phyloP scores from a whole-genome alignment of 176 grass and related monocot species.

The Juncus effusus region DNA sequence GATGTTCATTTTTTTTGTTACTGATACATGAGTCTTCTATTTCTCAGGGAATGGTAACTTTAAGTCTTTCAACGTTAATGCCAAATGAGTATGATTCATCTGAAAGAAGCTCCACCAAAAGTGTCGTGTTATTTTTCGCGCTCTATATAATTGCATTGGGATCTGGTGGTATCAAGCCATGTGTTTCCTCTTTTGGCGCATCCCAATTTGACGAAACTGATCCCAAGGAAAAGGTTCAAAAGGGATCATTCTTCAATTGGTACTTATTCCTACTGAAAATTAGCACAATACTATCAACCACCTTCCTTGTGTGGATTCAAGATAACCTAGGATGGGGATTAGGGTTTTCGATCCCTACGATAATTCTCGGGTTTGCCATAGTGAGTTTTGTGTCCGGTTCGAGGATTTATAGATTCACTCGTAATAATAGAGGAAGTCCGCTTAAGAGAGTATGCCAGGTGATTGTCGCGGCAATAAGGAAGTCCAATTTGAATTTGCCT shows the following conservation, averaged over 20 bases:
- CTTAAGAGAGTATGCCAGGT: slow-evolving; percentile 52
- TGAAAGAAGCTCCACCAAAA: slow-evolving; percentile 41
- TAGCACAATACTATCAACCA: slow-evolving; percentile 54
- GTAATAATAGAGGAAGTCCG: slow-evolving; percentile 59
- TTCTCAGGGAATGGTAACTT: slow-evolving; percentile 61
- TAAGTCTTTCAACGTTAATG: slow-evolving; percentile 28
- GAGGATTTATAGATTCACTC: slow-evolving; percentile 38
- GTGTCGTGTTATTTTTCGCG: slow-evolving; percentile 34
- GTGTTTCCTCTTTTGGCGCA: slow-evolving; percentile 55
- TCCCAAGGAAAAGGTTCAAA: slow-evolving; percentile 26
- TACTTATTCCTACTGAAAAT: slow-evolving; percentile 76
- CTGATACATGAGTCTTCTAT: too few species aligned
- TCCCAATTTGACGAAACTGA: slow-evolving; percentile 58
- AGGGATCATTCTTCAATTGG: slow-evolving; percentile 76
- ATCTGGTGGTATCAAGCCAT: slow-evolving; percentile 52
- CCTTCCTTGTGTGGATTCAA: slow-evolving; percentile 65
- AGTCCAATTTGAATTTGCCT: slow-evolving; percentile 38
- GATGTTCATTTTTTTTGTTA: background rate
- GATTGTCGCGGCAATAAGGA: slow-evolving; percentile 45
- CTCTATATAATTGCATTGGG: slow-evolving; percentile 59
- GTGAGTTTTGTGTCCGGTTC: slow-evolving; percentile 61
- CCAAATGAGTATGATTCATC: background rate
- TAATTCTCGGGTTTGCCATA: slow-evolving; percentile 58
- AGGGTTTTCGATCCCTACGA: slow-evolving; percentile 58
- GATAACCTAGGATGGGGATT: slow-evolving; percentile 74